Percentiles rank a stretch among this genome's conserved stretches.
Conservation (phyloP, 2,329 filamentous ascomycete species). For the Clonostachys rosea region DNA sequence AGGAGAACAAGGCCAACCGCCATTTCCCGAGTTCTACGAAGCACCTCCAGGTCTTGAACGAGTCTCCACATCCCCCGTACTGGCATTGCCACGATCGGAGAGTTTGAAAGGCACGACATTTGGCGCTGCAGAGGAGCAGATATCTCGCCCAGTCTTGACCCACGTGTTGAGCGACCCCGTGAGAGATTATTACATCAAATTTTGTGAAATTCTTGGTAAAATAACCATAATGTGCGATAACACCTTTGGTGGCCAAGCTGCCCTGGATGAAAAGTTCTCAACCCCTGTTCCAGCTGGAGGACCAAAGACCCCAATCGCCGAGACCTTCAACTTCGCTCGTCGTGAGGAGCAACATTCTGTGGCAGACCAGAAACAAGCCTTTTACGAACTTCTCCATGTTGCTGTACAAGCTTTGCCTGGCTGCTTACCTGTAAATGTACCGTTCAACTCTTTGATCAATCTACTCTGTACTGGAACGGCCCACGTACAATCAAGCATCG, state of each 20-base stretch:
- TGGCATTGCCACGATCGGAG: constrained; percentile 26
- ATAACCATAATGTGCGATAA: constrained; percentile 97
- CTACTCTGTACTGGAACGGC: constrained; percentile 94
- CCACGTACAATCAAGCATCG: constrained; percentile 90
- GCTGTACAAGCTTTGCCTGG: constrained; percentile 92
- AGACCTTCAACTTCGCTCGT: constrained; percentile 86
- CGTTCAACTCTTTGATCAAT: constrained; percentile 91
- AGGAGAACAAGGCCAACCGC: constrained; percentile 69
- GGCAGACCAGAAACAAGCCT: constrained; percentile 80
- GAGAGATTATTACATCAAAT: constrained; percentile 81
- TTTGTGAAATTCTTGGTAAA: constrained; percentile 92
- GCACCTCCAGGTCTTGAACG: constrained; percentile 33
- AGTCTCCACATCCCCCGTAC: constrained; percentile 42
- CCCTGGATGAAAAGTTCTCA: constrained; percentile 90
- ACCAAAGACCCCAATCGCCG: constrained; percentile 91
- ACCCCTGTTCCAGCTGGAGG: constrained; percentile 57
- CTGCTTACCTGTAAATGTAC: constrained; percentile 87
- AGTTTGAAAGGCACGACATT: constrained; percentile 5
- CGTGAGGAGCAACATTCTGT: constrained; percentile 71
- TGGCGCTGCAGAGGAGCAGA: constrained; percentile 49
- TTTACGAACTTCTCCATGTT: constrained; percentile 92
- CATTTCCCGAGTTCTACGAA: constrained; percentile 72
- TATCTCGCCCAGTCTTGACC: constrained; percentile 61
- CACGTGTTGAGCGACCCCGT: constrained; percentile 68
- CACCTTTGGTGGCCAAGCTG: constrained; percentile 92